A percentile compares a stretch with the other conserved stretches of the same genome.
Conservation (phyloP, 805 yeast genomes). For the Candida orba region DNA sequence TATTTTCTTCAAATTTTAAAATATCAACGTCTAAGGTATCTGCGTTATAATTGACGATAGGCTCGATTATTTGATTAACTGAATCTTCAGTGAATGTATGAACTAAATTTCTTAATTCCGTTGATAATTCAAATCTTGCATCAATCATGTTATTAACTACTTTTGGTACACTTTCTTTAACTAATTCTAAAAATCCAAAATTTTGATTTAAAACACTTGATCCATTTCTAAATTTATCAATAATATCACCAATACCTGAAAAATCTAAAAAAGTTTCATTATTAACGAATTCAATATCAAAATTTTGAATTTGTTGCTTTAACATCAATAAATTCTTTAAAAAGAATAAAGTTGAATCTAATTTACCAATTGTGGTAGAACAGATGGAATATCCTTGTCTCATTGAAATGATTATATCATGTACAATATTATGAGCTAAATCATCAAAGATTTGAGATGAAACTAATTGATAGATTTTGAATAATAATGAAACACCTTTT, state of each 20-base stretch:
- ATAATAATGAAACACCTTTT: conserved; percentile 59
- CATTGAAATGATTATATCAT: conserved; percentile 61
- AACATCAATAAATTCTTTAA: conserved; percentile 66
- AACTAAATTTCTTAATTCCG: conserved; percentile 64
- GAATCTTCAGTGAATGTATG: conserved; percentile 60
- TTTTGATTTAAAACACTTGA: conserved; percentile 16
- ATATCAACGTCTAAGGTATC: conserved; percentile 26
- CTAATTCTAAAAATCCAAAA: conserved; percentile 35
- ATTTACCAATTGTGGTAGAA: conserved; percentile 37
- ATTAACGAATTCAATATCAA: conserved; percentile 72
- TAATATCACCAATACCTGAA: conserved; percentile 59
- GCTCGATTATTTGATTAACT: conserved; percentile 39
- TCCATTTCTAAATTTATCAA: conserved; percentile 32
- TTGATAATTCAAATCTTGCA: conserved; percentile 64
- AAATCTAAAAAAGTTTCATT: conserved; percentile 76
- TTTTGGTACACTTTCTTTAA: conserved; percentile 66
- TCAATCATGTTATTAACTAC: conserved; percentile 80
- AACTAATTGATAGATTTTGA: conserved; percentile 74
- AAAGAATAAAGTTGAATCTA: conserved; percentile 59
- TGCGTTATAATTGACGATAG: conserved; percentile 26
- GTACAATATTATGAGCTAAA: conserved; percentile 80
- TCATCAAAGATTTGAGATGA: conserved; percentile 79
- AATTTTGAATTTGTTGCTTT: conserved; percentile 60
- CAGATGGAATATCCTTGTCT: conserved; percentile 45
- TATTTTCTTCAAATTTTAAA: conserved; percentile 37